phyloP scores from a whole-genome alignment of 192 early-diverging fungal species.

The Dimargaris cristalligena region DNA sequence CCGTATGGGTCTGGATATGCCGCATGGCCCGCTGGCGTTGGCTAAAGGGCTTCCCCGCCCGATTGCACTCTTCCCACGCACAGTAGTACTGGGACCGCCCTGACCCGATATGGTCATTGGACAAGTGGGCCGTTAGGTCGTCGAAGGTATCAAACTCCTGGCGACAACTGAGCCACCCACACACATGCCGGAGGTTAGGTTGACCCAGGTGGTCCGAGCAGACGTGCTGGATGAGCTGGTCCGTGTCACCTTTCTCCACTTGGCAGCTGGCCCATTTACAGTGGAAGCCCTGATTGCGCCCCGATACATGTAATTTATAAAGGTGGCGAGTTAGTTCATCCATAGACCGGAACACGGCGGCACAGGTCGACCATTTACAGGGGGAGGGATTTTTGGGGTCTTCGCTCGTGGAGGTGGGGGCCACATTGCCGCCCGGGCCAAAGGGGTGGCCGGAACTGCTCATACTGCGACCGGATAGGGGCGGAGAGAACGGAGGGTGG shows the following conservation, averaged over 20 bases:
- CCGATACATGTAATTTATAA: slow-evolving; percentile 1
- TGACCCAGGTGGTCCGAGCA: slow-evolving; percentile 2
- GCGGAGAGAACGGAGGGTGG: too few species aligned
- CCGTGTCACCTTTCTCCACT: neutral
- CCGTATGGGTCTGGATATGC: slow-evolving; percentile 72
- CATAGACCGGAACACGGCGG: slow-evolving; percentile 2
- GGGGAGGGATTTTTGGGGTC: too few species aligned
- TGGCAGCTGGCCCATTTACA: slow-evolving; percentile 4
- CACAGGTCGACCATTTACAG: slow-evolving; percentile 2
- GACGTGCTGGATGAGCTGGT: slow-evolving; percentile 3
- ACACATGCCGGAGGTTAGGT: neutral
- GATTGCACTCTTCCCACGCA: slow-evolving; percentile 31
- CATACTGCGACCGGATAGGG: too few species aligned
- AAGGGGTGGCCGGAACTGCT: too few species aligned
- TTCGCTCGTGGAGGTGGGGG: too few species aligned
- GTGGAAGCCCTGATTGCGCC: neutral
- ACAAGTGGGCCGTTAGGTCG: slow-evolving; percentile 24
- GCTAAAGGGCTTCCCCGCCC: slow-evolving; percentile 47
- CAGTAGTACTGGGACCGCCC: slow-evolving; percentile 28
- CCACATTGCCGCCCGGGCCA: too few species aligned
- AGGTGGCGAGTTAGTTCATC: neutral
- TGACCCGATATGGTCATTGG: slow-evolving; percentile 22
- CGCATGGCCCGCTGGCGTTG: slow-evolving; percentile 63
- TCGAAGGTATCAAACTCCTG: slow-evolving; percentile 18
- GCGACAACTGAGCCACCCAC: slow-evolving; percentile 42